Evolutionary conservation across 1,139 yeast genomes (phyloP).

Genomic region (Pichiaceae sp.): DNA sequence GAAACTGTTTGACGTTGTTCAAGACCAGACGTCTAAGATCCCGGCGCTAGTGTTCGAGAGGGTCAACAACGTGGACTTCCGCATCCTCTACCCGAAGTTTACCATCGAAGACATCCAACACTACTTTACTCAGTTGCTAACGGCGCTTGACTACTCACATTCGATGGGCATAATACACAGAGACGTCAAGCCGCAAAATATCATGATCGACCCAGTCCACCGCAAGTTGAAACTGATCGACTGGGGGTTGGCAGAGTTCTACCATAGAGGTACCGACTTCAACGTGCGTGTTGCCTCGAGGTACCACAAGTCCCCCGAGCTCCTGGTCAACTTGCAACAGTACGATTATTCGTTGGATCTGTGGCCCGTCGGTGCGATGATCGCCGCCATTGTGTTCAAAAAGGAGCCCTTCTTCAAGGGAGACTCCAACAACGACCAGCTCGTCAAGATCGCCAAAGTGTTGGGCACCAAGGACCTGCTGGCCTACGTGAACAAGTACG

Average conservation of each 20-base stretch:
- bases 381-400: constrained; percentile 93
- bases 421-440: constrained; percentile 89
- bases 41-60: constrained; percentile 92
- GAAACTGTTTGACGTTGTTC: constrained; percentile 72
- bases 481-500: constrained; percentile 67
- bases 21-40: constrained; percentile 85
- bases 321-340: constrained; percentile 84
- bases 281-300: constrained; percentile 98
- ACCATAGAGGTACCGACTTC: constrained; percentile 90
- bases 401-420: constrained; percentile 98
- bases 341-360: constrained; percentile 93
- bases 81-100: constrained; percentile 86
- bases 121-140: constrained; percentile 82
- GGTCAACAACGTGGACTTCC: constrained; percentile 83
- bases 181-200: constrained; percentile 97
- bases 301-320: constrained; percentile 95
- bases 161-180: constrained; percentile 98
- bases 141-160: constrained; percentile 89
- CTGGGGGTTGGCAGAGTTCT: constrained; percentile 98
- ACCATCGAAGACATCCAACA: constrained; percentile 74
- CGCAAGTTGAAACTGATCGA: constrained; percentile 76
- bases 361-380: constrained; percentile 97
- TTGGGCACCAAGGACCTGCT: constrained; percentile 84
- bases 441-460: constrained; percentile 89
- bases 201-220: constrained; percentile 88